Percentiles rank a stretch among this genome's conserved stretches.
These are phyloP conservation scores for Ananas comosus DNA, from an alignment of 176 grass and related monocot species.

Conservation along the genomic window DNA sequence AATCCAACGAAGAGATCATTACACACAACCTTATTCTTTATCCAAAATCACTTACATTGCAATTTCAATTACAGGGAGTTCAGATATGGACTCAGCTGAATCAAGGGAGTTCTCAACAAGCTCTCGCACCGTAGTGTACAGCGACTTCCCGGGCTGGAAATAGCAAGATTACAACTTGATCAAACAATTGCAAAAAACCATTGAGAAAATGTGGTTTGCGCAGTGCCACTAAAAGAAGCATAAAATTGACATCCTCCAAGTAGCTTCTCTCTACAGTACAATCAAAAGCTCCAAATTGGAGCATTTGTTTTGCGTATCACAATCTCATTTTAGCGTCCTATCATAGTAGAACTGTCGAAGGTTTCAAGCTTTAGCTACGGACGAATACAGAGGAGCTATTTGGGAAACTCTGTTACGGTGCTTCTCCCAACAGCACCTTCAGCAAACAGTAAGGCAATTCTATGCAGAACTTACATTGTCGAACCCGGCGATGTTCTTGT, in stretches of 20 bases:
- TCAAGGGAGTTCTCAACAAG: constrained; percentile 96
- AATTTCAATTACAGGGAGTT: constrained; percentile 67
- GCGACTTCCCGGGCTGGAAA: constrained; percentile 76
- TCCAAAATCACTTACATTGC: constrained; percentile 43
- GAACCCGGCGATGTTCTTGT: constrained; percentile 96
- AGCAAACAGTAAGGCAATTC: too few species aligned
- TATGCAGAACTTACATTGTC: constrained; percentile 54
- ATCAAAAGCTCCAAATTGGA: too few species aligned
- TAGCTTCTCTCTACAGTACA: too few species aligned
- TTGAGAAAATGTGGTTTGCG: neutral
- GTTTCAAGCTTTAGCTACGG: too few species aligned
- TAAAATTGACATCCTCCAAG: too few species aligned
- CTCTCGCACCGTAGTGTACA: constrained; percentile 92
- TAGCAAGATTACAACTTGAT: neutral
- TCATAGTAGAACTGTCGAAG: too few species aligned
- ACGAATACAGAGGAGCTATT: too few species aligned
- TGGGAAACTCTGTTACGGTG: too few species aligned
- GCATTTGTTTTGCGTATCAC: too few species aligned
- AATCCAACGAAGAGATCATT: neutral
- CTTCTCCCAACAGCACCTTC: too few species aligned
- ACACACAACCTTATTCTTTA: neutral
- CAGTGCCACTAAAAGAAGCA: too few species aligned
- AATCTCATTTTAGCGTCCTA: too few species aligned
- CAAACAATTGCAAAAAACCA: neutral
- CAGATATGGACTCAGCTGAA: constrained; percentile 86